Evolutionary conservation across 2,329 filamentous ascomycete species (phyloP).

Genomic region (Knufia fluminis): DNA sequence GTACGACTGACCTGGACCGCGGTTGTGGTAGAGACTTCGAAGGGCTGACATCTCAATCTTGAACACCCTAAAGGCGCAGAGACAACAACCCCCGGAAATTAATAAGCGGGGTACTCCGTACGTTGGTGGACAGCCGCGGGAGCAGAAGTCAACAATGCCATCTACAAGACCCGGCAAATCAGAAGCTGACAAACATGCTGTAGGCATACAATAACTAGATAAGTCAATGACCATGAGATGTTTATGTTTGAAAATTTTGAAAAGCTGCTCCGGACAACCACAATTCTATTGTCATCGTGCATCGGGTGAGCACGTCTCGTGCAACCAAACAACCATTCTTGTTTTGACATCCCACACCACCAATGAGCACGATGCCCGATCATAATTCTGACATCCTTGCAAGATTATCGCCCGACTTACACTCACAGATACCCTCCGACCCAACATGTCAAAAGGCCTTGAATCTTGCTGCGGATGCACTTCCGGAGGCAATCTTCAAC

Average conservation of each 20-base stretch:
- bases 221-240: background rate
- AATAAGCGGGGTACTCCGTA: too few species aligned
- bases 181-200: too few species aligned
- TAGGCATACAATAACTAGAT: too few species aligned
- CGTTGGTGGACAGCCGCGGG: too few species aligned
- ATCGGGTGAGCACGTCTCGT: background rate
- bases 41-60: too few species aligned
- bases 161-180: background rate
- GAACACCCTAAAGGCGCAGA: too few species aligned
- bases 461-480: constrained; percentile 16
- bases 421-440: constrained; percentile 1
- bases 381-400: constrained; percentile 1
- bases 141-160: too few species aligned
- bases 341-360: constrained; percentile 7
- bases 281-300: constrained; percentile 4
- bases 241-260: background rate
- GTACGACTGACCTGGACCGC: too few species aligned
- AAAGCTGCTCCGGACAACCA: background rate
- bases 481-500: constrained; percentile 23
- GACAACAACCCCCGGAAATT: too few species aligned
- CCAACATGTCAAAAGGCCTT: constrained; percentile 10
- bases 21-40: too few species aligned
- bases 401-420: constrained; percentile 1
- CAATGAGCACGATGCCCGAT: constrained; percentile 1
- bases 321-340: background rate